These are phyloP conservation scores for Coemansia sp. DNA, from an alignment of 192 early-diverging fungal species.

Conservation along the genomic window DNA sequence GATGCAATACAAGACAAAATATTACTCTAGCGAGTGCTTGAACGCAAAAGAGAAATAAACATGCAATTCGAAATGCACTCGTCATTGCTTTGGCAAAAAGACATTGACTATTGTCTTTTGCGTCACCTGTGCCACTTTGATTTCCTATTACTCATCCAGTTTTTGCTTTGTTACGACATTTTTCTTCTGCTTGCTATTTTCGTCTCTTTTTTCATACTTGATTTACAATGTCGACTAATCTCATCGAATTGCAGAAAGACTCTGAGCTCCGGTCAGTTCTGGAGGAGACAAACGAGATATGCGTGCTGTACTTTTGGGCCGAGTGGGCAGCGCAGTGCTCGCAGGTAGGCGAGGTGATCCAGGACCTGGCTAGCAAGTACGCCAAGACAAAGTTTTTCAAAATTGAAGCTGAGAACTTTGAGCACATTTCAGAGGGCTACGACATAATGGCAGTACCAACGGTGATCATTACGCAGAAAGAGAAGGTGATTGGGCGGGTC, in stretches of 20 bases:
- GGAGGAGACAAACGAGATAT: slow-evolving; percentile 30
- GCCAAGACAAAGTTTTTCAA: slow-evolving; percentile 72
- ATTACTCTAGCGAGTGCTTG: not conserved
- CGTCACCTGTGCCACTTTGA: not conserved
- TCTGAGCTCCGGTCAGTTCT: slow-evolving; percentile 30
- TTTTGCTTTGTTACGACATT: not conserved
- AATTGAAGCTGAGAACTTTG: slow-evolving; percentile 91
- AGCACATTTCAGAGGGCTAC: slow-evolving; percentile 81
- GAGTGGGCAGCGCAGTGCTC: slow-evolving; percentile 83
- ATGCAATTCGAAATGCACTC: not conserved
- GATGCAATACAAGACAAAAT: slow-evolving; percentile 1
- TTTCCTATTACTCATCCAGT: not conserved
- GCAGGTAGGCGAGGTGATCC: slow-evolving; percentile 92
- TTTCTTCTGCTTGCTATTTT: not conserved
- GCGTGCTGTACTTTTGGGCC: slow-evolving; percentile 90
- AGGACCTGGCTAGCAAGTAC: slow-evolving; percentile 78
- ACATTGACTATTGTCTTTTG: not conserved
- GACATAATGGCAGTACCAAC: slow-evolving; percentile 92
- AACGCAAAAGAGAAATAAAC: not conserved
- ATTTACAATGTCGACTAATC: slow-evolving; percentile 14
- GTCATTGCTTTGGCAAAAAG: not conserved
- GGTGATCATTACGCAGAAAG: slow-evolving; percentile 77
- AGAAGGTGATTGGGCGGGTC: slow-evolving; percentile 70
- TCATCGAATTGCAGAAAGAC: slow-evolving; percentile 38
- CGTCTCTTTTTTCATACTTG: not conserved